Evolutionary conservation across 2,329 filamentous ascomycete species (phyloP), one percentile per base, ranked within the genome.

Genomic region (Hymenoscyphus occultus): DNA sequence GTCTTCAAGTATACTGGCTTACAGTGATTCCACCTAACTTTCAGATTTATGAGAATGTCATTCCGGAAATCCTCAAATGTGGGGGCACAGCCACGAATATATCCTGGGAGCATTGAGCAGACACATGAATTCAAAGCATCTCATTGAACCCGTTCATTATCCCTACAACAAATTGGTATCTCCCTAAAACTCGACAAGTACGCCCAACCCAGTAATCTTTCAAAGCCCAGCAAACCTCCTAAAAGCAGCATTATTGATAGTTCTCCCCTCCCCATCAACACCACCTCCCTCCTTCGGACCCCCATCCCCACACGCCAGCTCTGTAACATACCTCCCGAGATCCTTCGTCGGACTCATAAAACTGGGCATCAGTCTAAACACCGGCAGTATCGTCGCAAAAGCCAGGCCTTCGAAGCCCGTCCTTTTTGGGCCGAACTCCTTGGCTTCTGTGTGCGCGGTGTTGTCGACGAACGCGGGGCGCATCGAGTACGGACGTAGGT

Each of bases 401-500:
- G 64, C 35, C 6, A 63, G n/a, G 57, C 65, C 65, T 65, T 74
- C 62, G 68, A 73, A 62, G n/a, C 72, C 73, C n/a, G 68, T 66
- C 14, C 59, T 65, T 66, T 64, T 60, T 13, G 76, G 72, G 9
- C 77, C 68, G 64, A 71, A 78, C 2, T 72, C 65, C 40, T 78
- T 72, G 42, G 82, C 79, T 70, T 78, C 78, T 19, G 75, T 68
- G 66, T 82, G 79, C 1, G 71, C 60, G 1, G 64, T 71, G 71
- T 77, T 67, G 70, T 92, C 90, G 12, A 92, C 83, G 7, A 78
- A 82, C 0, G 73, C 84, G 0, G 89, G 87, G 0, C 90, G 81
- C 6, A 88, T 78, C 12, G 82, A 85, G 69, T 84, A 83, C 1
- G 84, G 80, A 39, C 78, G 80, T 63, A 92, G 80, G 6, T 77